Evolutionary conservation across 139 green algal species (phyloP).

Genomic region (Gonium pectorale): DNA sequence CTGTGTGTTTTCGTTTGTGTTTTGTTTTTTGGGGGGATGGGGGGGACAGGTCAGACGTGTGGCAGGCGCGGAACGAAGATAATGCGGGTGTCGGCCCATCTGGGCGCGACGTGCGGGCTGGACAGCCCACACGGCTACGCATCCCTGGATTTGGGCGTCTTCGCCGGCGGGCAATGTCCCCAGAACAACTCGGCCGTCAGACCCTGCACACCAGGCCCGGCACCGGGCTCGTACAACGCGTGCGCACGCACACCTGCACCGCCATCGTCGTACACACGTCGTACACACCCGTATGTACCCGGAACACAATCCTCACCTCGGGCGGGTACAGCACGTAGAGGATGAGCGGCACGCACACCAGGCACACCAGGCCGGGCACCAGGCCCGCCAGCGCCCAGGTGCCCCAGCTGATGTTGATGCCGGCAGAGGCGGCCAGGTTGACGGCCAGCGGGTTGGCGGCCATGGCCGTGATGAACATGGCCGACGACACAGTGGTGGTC

Average conservation of each 20-base stretch:
- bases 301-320: conserved; percentile 83
- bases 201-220: too few relatives aligned
- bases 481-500: conserved; percentile 90
- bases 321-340: conserved; percentile 98
- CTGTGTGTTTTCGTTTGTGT: too few relatives aligned
- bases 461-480: conserved; percentile 99
- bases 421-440: conserved; percentile 90
- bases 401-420: conserved; percentile 95
- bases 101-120: too few relatives aligned
- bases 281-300: too few relatives aligned
- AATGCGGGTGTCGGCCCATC: too few relatives aligned
- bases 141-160: too few relatives aligned
- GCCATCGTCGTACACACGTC: too few relatives aligned
- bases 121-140: too few relatives aligned
- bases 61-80: neutral
- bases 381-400: conserved; percentile 93
- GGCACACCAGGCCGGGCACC: conserved; percentile 85
- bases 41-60: neutral
- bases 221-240: too few relatives aligned
- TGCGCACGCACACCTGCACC: too few relatives aligned
- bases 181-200: too few relatives aligned
- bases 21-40: neutral
- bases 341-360: conserved; percentile 83
- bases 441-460: conserved; percentile 98
- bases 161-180: too few relatives aligned